A percentile compares a stretch with the other conserved stretches of the same genome.
phyloP scores from a whole-genome alignment of 129 eudicot genomes.

The Ambrosia trifida region DNA sequence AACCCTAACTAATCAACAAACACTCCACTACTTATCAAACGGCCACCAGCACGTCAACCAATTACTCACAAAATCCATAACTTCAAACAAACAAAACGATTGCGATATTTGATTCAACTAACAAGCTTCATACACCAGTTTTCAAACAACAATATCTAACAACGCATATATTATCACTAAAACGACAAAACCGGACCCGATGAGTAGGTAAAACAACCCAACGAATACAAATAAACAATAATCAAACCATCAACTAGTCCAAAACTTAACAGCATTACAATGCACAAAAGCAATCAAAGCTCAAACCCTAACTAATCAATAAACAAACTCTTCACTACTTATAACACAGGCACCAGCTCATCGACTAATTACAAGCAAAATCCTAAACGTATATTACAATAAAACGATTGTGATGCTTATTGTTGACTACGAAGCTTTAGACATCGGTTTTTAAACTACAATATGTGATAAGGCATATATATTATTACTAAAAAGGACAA shows the following conservation, averaged over 20 bases:
- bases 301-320: slow-evolving; percentile 23
- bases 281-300: slow-evolving; percentile 5
- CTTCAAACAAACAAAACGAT: too few species aligned
- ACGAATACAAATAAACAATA: slow-evolving; percentile 7
- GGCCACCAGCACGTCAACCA: too few species aligned
- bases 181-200: too few species aligned
- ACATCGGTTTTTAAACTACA: slow-evolving; percentile 9
- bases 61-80: too few species aligned
- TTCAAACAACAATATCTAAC: too few species aligned
- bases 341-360: not conserved
- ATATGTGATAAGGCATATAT: not conserved
- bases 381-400: not conserved
- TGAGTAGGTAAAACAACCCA: slow-evolving; percentile 4
- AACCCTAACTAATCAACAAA: too few species aligned
- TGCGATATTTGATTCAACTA: too few species aligned
- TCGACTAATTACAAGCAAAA: slow-evolving; percentile 13
- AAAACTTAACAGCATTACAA: slow-evolving; percentile 1
- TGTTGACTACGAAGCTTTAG: not conserved
- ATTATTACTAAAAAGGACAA: not conserved
- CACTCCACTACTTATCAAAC: too few species aligned
- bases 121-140: too few species aligned
- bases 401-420: not conserved
- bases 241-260: slow-evolving; percentile 2
- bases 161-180: too few species aligned
- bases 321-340: not conserved